Conservation (phyloP, 306 rosid genomes). For the cucumber (Cucumis sativus) region DNA sequence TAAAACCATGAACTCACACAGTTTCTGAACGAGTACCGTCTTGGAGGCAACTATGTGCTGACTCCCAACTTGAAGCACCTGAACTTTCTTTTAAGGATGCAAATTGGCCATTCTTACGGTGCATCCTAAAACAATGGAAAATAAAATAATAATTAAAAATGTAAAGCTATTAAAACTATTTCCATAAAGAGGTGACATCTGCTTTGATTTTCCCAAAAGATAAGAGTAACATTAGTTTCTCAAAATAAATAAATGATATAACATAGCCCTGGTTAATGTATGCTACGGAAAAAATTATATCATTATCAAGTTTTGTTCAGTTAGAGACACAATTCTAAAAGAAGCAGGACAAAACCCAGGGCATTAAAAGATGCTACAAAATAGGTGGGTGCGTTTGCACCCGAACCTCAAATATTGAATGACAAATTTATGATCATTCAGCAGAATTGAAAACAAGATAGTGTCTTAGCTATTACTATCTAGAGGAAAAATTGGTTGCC, state of each 20-base stretch:
- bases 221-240: neutral
- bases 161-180: neutral
- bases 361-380: too few species aligned
- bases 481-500: neutral
- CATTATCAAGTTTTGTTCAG: neutral
- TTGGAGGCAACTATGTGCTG: constrained; percentile 34
- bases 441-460: neutral
- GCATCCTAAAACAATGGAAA: constrained; percentile 57
- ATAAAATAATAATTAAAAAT: constrained; percentile 1
- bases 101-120: constrained; percentile 13
- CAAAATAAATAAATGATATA: neutral
- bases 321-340: neutral
- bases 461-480: neutral
- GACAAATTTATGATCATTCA: neutral
- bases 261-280: neutral
- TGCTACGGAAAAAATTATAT: neutral
- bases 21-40: constrained; percentile 59
- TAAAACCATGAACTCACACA: constrained; percentile 43
- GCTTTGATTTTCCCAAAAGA: neutral
- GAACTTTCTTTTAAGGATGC: constrained; percentile 66
- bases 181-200: neutral
- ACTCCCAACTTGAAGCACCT: constrained; percentile 53
- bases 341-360: neutral
- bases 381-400: too few species aligned
- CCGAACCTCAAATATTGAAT: too few species aligned